Conservation (phyloP, 208 protist species). For the Phytomonas sp. region DNA sequence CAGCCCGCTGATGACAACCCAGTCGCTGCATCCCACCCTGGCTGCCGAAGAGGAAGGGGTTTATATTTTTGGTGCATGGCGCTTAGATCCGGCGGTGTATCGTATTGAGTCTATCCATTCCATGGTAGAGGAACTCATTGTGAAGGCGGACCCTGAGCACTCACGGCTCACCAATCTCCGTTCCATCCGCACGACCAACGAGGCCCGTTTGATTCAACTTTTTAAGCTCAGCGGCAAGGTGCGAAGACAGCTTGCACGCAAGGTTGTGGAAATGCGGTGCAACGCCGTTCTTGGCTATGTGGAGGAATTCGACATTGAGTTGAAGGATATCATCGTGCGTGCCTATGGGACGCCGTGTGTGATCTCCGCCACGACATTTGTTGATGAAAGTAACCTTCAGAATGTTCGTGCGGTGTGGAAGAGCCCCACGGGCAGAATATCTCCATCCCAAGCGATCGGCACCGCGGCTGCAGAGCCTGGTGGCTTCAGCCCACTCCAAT, state of each 20-base stretch:
- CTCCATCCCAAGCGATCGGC: not conserved
- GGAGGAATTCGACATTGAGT: slow-evolving; percentile 87
- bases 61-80: slow-evolving; percentile 74
- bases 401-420: not conserved
- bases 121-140: slow-evolving; percentile 89
- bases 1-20: not conserved
- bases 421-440: not conserved
- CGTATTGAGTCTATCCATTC: slow-evolving; percentile 69
- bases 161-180: slow-evolving; percentile 81
- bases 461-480: not conserved
- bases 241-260: slow-evolving; percentile 80
- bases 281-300: slow-evolving; percentile 87
- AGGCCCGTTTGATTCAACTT: slow-evolving; percentile 77
- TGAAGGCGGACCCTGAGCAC: slow-evolving; percentile 87
- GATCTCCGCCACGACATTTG: slow-evolving; percentile 57
- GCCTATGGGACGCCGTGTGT: slow-evolving; percentile 89
- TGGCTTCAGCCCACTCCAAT: not conserved
- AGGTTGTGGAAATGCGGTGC: slow-evolving; percentile 84
- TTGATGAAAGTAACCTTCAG: slow-evolving; percentile 33
- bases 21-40: slow-evolving; percentile 34
- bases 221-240: slow-evolving; percentile 89
- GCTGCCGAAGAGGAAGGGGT: slow-evolving; percentile 78
- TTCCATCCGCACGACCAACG: slow-evolving; percentile 69
- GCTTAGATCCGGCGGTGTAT: slow-evolving; percentile 80
- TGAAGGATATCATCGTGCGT: slow-evolving; percentile 82